Base-by-base conservation (phyloP, 805 yeast genomes). In the Yarrowia sp. region DNA sequence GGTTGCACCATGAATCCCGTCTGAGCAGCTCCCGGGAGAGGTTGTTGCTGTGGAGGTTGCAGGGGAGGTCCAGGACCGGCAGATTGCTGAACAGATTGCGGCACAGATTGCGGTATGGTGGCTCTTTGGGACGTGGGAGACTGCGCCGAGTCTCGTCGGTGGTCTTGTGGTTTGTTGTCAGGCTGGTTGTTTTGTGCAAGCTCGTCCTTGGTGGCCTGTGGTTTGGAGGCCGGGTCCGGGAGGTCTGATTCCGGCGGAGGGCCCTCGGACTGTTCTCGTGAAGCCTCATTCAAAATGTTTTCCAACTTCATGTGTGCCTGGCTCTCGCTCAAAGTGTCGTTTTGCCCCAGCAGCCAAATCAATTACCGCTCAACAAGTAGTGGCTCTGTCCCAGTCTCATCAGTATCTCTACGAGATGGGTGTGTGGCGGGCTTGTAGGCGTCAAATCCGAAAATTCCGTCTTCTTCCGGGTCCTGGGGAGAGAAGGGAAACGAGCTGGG, bases 281-380 rank as follows among this genome's bases (percentile, higher is more conserved):
- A 58, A 43, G 65, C 65, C 65, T 58, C 65, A 58, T 58, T 58
- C 50, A 58, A 58, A 58, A 58, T 58, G 50, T 58, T 35, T 58
- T 58, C 65, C 65, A 58, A 35, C 65, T 58, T 58, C 65, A 58
- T 58, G 65, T 43, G 64, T 58, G 64, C 16, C 50, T 58, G 50
- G 61, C 61, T 58, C 61, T 43, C 61, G 43, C 61, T 58, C 50
- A 19, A 19, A 19, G 49, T 58, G 52, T 43, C 50, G 65, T 49
- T 7, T 42, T 32, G 50, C 65, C 65, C 65, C 65, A 45, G 65
- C 65, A 58, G 65, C 65, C 65, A 12, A 26, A 35, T 58, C 65
- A 14, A 58, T n/a, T 58, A 43, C 65, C 65, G 65, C 65, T 58
- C 65, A n/a, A 22, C 52, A 22, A 15, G 49, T 58, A 35, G 65